phyloP scores from a whole-genome alignment of 306 rosid species.

The Cucumis sativus region Cucumber_9930_V3 NC_026658.2:19977001-19977500 shows the following conservation, averaged over 20 bases:
- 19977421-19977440: slow-evolving; percentile 9
- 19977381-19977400: slow-evolving; percentile 9
- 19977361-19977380: slow-evolving; percentile 10
- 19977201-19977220: too few species aligned
- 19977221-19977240: too few species aligned
- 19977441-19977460: slow-evolving; percentile 9
- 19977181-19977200: too few species aligned
- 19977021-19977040: slow-evolving; percentile 10
- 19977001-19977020: slow-evolving; percentile 5
- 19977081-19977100: slow-evolving; percentile 63
- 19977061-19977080: slow-evolving; percentile 53
- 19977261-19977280: too few species aligned
- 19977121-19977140: neutral
- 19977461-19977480: neutral
- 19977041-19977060: slow-evolving; percentile 9
- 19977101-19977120: neutral
- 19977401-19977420: slow-evolving; percentile 12
- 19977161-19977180: neutral
- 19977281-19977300: neutral
- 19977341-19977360: slow-evolving; percentile 10
- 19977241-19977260: too few species aligned
- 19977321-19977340: too few species aligned
- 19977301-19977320: neutral
- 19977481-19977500: neutral
- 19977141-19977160: neutral